These are phyloP conservation scores for Ampelomyces quisqualis DNA, from an alignment of 2,329 filamentous ascomycete species.

Conservation along the genomic window DNA sequence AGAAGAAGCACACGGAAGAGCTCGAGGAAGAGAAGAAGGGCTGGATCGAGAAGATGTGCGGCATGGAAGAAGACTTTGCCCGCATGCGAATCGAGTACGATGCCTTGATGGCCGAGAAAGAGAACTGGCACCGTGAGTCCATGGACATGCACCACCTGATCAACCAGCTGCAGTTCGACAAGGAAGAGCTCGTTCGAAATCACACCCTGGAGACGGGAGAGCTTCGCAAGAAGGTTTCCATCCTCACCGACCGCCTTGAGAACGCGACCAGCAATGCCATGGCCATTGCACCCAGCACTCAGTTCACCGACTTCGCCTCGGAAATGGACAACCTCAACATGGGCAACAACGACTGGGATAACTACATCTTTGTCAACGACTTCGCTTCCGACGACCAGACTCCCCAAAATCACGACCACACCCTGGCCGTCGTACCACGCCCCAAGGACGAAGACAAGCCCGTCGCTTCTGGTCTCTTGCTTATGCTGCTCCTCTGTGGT, in stretches of 20 bases:
- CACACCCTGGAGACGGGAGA: constrained; percentile 90
- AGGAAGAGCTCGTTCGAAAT: constrained; percentile 83
- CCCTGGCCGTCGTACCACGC: constrained; percentile 46
- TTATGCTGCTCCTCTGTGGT: constrained; percentile 95
- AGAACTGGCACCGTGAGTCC: constrained; percentile 71
- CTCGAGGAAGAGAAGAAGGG: constrained; percentile 97
- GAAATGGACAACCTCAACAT: constrained; percentile 84
- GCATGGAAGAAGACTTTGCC: constrained; percentile 75
- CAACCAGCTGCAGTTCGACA: constrained; percentile 76
- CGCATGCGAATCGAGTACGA: constrained; percentile 65
- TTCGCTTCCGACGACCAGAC: constrained; percentile 60
- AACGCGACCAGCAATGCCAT: constrained; percentile 49
- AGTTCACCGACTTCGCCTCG: constrained; percentile 70
- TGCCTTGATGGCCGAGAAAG: constrained; percentile 53
- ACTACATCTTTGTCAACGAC: constrained; percentile 74
- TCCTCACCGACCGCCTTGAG: constrained; percentile 75
- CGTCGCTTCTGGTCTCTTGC: constrained; percentile 78
- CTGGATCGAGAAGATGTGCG: constrained; percentile 71
- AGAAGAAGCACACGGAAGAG: constrained; percentile 97
- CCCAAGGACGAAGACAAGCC: constrained; percentile 55
- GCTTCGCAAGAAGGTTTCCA: constrained; percentile 86
- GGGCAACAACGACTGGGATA: constrained; percentile 75
- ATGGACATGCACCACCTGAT: constrained; percentile 74
- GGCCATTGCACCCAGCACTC: constrained; percentile 57
- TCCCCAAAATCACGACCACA: constrained; percentile 41